Conservation (phyloP, 2,329 filamentous ascomycete genomes). For the Phyllosticta citrichinensis region DNA sequence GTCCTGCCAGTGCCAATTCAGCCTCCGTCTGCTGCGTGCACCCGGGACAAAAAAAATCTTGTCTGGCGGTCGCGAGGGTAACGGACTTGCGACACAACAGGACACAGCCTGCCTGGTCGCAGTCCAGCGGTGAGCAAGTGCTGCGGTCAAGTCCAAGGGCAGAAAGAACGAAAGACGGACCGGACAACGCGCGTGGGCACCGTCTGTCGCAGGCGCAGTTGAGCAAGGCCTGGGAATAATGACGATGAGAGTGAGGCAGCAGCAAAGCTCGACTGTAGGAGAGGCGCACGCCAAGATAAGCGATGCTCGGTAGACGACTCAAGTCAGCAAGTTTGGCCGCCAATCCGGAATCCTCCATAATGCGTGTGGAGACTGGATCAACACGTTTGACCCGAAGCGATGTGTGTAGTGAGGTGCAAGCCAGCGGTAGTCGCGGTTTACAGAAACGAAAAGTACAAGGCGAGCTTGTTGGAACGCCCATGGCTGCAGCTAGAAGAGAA, state of each 20-base stretch:
- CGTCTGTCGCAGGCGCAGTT: not conserved
- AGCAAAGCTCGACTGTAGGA: not conserved
- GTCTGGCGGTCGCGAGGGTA: not conserved
- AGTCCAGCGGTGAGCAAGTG: not conserved
- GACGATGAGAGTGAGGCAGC: not conserved
- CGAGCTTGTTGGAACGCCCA: not conserved
- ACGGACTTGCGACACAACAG: not conserved
- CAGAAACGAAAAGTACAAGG: not conserved
- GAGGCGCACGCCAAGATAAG: not conserved
- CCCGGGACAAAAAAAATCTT: not conserved
- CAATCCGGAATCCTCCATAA: not conserved
- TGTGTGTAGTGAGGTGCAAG: not conserved
- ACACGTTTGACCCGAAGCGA: not conserved
- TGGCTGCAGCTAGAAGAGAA: not conserved
- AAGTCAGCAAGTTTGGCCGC: not conserved
- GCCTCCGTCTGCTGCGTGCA: not conserved
- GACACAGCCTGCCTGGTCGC: not conserved
- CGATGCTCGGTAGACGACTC: not conserved
- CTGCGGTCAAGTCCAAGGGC: not conserved
- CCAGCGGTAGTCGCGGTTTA: not conserved
- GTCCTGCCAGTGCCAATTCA: not conserved
- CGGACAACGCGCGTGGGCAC: not conserved
- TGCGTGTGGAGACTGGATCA: not conserved
- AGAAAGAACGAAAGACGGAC: not conserved
- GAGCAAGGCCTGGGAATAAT: not conserved